Evolutionary conservation across 768 basidiomycete species (phyloP), one percentile per base, ranked within the genome.

Genomic region (Rhodotorula kratochvilovae): DNA sequence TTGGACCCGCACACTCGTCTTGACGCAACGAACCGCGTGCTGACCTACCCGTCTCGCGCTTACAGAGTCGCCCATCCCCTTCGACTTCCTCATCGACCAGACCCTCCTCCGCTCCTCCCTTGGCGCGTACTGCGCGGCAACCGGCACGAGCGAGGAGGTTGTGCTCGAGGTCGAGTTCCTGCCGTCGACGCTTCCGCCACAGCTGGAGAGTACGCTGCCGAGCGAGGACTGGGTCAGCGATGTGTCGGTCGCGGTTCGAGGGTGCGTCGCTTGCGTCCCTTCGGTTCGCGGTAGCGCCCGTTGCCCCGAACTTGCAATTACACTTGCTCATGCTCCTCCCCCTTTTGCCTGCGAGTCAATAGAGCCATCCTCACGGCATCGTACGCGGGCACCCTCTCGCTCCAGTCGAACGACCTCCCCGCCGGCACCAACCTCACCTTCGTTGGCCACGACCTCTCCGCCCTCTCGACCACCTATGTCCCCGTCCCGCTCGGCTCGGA

Each of bases 171-270:
- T 96, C 56, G 92, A 95, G 80, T 95, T 95, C 81, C 87, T 96
- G 67, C 88, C 92, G 80, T 90, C 89, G 25, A 84, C 94, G 2
- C 83, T 95, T 80, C 92, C 93, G 1, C 93, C 92, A 0, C 86
- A 91, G 78, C 87, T 88, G 71, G 85, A 92, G 80, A 85, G 88
- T 0, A 85, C 88, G 59, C 82, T 92, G 63, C 88, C 90, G 3
- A 90, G 92, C 72, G 89, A 97, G 63, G 93, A 97, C 73, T 98
- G 95, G 95, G 90, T 96, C 1, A 92, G 91, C 3, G 87, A 88
- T 25, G 85, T 91, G 4, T 61, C 56, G 21, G 36, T 59, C 0
- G 60, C 50, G 13, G 60, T 71, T 2, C 59, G 63, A 72, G 58
- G 63, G 67, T 74, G 54, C 36, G 65, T 68, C 50, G 57, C 51